phyloP scores from a whole-genome alignment of 371 early-diverging fungal genomes.

The Coemansia linderi region DNA sequence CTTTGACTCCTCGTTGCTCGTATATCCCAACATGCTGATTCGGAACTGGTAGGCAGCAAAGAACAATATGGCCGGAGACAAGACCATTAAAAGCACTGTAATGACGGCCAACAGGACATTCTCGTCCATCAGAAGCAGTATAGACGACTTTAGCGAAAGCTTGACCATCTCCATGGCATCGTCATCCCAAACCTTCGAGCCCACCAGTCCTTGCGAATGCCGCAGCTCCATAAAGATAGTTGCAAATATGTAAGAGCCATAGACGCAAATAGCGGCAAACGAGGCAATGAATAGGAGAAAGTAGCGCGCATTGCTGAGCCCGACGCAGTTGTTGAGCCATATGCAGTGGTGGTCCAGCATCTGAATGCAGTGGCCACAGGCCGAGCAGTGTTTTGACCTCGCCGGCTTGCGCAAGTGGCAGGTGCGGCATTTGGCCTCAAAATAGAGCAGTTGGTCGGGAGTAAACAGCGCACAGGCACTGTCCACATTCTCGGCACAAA shows the following conservation, averaged over 20 bases:
- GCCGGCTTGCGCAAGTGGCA: conserved; percentile 74
- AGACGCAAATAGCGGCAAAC: conserved; percentile 63
- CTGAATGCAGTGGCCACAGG: conserved; percentile 72
- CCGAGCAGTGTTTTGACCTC: conserved; percentile 75
- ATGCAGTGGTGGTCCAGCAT: conserved; percentile 75
- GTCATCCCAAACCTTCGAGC: conserved; percentile 51
- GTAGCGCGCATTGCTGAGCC: conserved; percentile 70
- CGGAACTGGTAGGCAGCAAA: conserved; percentile 70
- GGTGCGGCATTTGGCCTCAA: conserved; percentile 66
- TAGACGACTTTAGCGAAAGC: conserved; percentile 39
- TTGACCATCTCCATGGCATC: conserved; percentile 48
- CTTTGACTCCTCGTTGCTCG: conserved; percentile 77
- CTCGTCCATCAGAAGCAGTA: conserved; percentile 62
- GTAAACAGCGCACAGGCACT: conserved; percentile 59
- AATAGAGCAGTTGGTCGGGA: conserved; percentile 67
- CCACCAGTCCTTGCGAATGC: conserved; percentile 58
- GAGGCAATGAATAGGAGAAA: conserved; percentile 70
- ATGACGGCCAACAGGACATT: conserved; percentile 65
- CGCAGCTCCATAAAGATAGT: conserved; percentile 62
- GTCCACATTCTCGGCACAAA: conserved; percentile 61
- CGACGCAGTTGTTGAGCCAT: conserved; percentile 80
- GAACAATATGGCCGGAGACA: conserved; percentile 62
- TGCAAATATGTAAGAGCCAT: conserved; percentile 66
- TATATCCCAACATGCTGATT: conserved; percentile 65
- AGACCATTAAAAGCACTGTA: conserved; percentile 64